Base-by-base conservation (phyloP, 805 yeast genomes). In the Pichia heedii region DNA sequence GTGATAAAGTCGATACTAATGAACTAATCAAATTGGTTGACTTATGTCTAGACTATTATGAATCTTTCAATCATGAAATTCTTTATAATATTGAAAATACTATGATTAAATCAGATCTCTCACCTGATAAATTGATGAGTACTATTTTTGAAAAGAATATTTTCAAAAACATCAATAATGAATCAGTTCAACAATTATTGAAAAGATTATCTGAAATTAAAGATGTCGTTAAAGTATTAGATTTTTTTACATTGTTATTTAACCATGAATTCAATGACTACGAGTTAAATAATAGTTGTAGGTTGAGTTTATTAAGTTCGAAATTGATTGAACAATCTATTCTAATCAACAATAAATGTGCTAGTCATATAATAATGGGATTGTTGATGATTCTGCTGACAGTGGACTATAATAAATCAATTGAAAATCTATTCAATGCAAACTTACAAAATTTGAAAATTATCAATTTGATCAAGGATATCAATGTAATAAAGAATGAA, bases 71-170 rank as follows among this genome's bases (percentile, higher is more conserved):
- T 21, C 50, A 58, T 1, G 61, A 68, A 2, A 54, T 74, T 24
- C 60, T 75, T 1, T 54, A 54, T 37, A 65, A 65, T 12, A 61
- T 66, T 1, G 49, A 69, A 3, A 47, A 53, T 3, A 54, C 27
- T 13, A 15, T 61, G 5, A 55, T 71, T 16, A 54, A 65, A 24
- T 51, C 51, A 11, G 61, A 64, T 8, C 58, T 75, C 32, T 48
- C 68, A 11, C 65, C 67, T 54, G 34, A 63, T 55, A 33, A 53
- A 51, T 32, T 61, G 57, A 47, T 66, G 75, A 24, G 57, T 58
- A 9, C 54, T 6, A 61, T 75, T 6, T 74, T 77, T 47, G 68
- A 69, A 27, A 47, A 61, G 1, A 51, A 62, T 16, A 60, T 81
- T 39, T 60, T 70, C 11, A 54, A 62, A 4, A 62, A 63, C 40